Base-by-base conservation (phyloP, 495 filamentous ascomycete species). In the Penicillium alfredii region DNA sequence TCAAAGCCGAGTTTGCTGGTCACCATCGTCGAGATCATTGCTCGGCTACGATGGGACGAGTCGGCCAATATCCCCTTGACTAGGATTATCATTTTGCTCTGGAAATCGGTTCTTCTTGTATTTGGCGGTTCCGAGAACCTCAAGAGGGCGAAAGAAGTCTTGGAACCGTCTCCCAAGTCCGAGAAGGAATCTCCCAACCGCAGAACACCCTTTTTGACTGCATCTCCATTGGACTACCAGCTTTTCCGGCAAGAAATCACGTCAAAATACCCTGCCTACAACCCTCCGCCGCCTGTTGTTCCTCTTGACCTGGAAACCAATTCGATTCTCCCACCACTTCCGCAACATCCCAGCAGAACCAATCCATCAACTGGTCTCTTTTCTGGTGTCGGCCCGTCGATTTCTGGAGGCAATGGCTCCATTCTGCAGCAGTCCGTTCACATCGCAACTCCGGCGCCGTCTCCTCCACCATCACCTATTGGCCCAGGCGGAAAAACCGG, bases 201-300 rank as follows among this genome's bases (percentile, higher is more conserved):
- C 32, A 45, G 68, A 47, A 58, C 64, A 58, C 59, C 77, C 1
- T 61, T 87, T 23, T 87, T 98, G 38, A 93, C 81, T 1, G 88
- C 92, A 4, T 94, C 89, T 7, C 92, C 93, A 8, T 69, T 98
- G 7, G 93, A 98, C 51, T 98, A 98, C 52, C 90, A 97, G 54
- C 71, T 86, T 8, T 98, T 98, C 54, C 80, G 93, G 16, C 90
- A 97, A 58, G 92, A 98, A 58, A 88, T 98, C 45, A 94, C 81
- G n/a, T 97, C 92, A 0, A 98, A 98, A 65, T 98, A 98, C 53
- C 92, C 92, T 4, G 84, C 93, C 4, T 98, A 97, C 58, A 81
- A 88, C 42, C 90, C 92, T 4, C 93, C 92, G 14, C 81, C 77
- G 16, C 80, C 86, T 1, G 60, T 84, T 8, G 78, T 98, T 40